Evolutionary conservation across 805 yeast species (phyloP).

Genomic region (Saturnispora silvae): DNA sequence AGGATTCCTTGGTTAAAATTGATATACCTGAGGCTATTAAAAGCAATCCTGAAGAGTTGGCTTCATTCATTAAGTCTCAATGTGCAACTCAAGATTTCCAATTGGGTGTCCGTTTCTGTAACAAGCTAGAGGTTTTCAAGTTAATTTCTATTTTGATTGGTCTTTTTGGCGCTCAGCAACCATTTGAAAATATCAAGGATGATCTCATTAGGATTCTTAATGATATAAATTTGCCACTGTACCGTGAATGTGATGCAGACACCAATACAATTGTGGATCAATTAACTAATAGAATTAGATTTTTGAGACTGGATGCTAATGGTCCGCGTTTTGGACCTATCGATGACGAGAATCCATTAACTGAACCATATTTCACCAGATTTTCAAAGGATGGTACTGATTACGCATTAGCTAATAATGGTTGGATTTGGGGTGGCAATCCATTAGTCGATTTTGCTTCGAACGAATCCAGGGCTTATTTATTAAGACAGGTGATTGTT

Average conservation of each 20-base stretch:
- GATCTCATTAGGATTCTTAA: conserved; percentile 51
- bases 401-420: conserved; percentile 83
- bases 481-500: conserved; percentile 85
- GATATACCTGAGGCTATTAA: conserved; percentile 35
- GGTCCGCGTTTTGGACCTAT: conserved; percentile 77
- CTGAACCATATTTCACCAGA: conserved; percentile 83
- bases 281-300: conserved; percentile 65
- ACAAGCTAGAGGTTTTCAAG: conserved; percentile 38
- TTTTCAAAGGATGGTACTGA: conserved; percentile 45
- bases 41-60: conserved; percentile 37
- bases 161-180: conserved; percentile 23
- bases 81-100: conserved; percentile 32
- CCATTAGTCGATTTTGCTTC: conserved; percentile 93
- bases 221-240: conserved; percentile 66
- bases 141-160: conserved; percentile 44
- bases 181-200: conserved; percentile 17
- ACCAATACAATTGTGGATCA: conserved; percentile 53
- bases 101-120: conserved; percentile 38
- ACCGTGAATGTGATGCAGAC: conserved; percentile 69
- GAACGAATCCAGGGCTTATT: conserved; percentile 61
- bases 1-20: conserved; percentile 17
- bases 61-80: conserved; percentile 36
- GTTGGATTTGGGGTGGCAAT: conserved; percentile 98
- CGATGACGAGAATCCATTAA: conserved; percentile 46
- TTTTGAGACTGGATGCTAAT: conserved; percentile 60